These are phyloP conservation scores for Paratinospora sagittata DNA, from an alignment of 164 flowering plant genomes.

Conservation along the genomic window DNA sequence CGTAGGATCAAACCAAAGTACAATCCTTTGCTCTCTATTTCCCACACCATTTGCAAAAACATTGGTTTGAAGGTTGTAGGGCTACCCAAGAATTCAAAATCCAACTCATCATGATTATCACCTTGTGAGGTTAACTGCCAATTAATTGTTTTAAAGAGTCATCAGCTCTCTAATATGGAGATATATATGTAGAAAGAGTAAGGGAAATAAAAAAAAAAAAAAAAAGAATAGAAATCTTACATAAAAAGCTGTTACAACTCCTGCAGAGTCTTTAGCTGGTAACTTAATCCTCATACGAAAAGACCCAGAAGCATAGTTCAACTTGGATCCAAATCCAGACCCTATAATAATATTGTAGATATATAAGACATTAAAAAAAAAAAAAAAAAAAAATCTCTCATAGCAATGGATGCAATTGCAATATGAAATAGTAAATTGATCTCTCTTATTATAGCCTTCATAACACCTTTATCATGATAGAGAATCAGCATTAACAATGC, in stretches of 20 bases:
- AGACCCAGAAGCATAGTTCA: conserved; percentile 43
- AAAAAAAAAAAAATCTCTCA: background rate
- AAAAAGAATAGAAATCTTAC: conserved; percentile 20
- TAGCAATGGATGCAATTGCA: too few species aligned
- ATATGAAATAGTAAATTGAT: too few species aligned
- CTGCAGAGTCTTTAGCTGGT: conserved; percentile 41
- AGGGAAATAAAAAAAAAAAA: background rate
- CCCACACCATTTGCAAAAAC: conserved; percentile 51
- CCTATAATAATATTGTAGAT: conserved; percentile 27
- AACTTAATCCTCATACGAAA: conserved; percentile 47
- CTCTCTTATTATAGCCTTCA: too few species aligned
- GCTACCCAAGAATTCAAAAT: conserved; percentile 77
- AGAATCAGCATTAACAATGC: too few species aligned
- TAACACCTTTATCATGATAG: too few species aligned
- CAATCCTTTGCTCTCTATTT: conserved; percentile 47
- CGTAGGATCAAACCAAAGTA: conserved; percentile 68
- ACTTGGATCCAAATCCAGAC: conserved; percentile 49
- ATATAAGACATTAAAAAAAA: background rate
- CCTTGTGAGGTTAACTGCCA: conserved; percentile 40
- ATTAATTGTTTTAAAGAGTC: background rate
- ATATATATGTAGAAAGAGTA: background rate
- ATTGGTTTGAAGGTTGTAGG: conserved; percentile 54
- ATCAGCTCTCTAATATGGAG: background rate
- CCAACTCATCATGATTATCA: conserved; percentile 54
- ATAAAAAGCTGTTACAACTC: conserved; percentile 62